Percentiles rank a stretch among this genome's conserved stretches.
phyloP scores from a whole-genome alignment of 2,329 filamentous ascomycete genomes.

The Phyllosticta citrichinensis region DNA sequence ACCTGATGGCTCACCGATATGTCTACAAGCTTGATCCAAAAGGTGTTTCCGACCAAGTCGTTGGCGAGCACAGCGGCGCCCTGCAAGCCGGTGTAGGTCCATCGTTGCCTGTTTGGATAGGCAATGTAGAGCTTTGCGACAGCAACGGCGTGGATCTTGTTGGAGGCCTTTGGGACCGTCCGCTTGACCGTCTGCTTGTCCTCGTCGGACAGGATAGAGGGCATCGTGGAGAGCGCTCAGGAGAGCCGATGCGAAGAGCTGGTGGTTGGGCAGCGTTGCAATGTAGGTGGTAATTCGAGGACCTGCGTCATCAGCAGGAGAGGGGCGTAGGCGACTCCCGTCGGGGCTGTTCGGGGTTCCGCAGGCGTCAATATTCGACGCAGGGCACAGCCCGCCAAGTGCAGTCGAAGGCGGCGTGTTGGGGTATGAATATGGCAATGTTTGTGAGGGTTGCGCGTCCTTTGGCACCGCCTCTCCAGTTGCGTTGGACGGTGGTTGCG shows the following conservation, averaged over 20 bases:
- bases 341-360: conserved; percentile 1
- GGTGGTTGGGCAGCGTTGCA: conserved; percentile 8
- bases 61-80: conserved; percentile 87
- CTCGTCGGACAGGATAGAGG: conserved; percentile 70
- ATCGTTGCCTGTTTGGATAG: conserved; percentile 74
- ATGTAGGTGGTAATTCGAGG: conserved; percentile 6
- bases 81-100: conserved; percentile 89
- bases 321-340: not conserved
- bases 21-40: conserved; percentile 96
- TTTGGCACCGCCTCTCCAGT: conserved; percentile 5
- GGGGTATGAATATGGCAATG: conserved; percentile 4
- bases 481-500: not conserved
- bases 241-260: not conserved
- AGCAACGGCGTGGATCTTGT: conserved; percentile 95
- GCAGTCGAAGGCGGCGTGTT: not conserved
- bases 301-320: conserved; percentile 10
- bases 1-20: conserved; percentile 60
- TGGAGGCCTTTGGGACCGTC: conserved; percentile 81
- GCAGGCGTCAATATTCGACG: not conserved
- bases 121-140: conserved; percentile 91
- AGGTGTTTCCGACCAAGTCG: conserved; percentile 88
- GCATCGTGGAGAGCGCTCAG: conserved; percentile 28
- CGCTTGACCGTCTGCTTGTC: conserved; percentile 97
- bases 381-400: not conserved
- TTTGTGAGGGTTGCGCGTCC: conserved; percentile 3